Conservation (phyloP, 345 rosid species). For the Arabis hirsuta region DNA sequence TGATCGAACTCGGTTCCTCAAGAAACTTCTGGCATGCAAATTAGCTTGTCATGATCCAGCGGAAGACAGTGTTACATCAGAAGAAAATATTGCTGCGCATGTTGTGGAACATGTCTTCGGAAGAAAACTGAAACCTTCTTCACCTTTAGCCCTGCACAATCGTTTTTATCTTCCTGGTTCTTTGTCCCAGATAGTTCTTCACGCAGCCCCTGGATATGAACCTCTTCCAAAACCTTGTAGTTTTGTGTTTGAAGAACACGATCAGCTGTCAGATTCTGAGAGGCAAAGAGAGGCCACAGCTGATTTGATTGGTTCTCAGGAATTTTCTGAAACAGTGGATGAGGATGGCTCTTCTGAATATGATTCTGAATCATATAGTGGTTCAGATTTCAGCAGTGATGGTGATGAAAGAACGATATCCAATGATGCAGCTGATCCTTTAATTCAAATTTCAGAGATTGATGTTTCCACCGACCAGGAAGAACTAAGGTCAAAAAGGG, state of each 20-base stretch:
- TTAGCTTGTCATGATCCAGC: conserved; percentile 49
- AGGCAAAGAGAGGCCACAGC: conserved; percentile 39
- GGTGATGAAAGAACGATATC: conserved; percentile 52
- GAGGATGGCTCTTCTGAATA: conserved; percentile 76
- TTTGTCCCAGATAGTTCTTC: conserved; percentile 94
- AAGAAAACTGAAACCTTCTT: conserved; percentile 50
- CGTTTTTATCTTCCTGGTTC: conserved; percentile 96
- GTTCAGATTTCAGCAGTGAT: conserved; percentile 51
- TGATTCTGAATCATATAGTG: conserved; percentile 62
- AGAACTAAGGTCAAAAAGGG: conserved; percentile 63
- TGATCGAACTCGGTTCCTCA: conserved; percentile 84
- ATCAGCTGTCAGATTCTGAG: conserved; percentile 47
- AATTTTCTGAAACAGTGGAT: conserved; percentile 61
- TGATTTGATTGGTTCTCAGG: conserved; percentile 45
- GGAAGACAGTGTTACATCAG: conserved; percentile 49
- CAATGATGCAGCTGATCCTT: conserved; percentile 60
- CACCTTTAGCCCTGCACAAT: conserved; percentile 50
- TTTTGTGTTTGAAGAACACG: conserved; percentile 53
- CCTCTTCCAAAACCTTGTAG: conserved; percentile 96
- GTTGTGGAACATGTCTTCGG: conserved; percentile 68
- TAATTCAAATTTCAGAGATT: conserved; percentile 77
- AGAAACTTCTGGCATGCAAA: conserved; percentile 55
- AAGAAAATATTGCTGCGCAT: conserved; percentile 44
- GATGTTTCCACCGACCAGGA: conserved; percentile 50
- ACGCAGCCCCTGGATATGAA: conserved; percentile 99